phyloP scores from a whole-genome alignment of 345 rosid species.

The Arabis alpina region DNA sequence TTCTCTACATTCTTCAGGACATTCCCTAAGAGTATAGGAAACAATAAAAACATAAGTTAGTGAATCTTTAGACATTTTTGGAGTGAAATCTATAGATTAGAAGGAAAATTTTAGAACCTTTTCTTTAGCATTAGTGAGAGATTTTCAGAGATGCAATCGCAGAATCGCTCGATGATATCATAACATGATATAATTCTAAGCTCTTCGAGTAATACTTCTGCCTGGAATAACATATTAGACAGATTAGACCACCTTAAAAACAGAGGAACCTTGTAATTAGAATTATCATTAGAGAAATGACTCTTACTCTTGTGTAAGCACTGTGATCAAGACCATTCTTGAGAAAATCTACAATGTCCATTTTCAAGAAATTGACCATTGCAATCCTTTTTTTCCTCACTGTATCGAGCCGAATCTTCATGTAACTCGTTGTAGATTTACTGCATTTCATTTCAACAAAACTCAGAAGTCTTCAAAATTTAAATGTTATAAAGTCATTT shows the following conservation, averaged over 20 bases:
- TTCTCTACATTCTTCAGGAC: constrained; percentile 84
- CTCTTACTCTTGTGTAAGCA: constrained; percentile 77
- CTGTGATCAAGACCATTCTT: constrained; percentile 53
- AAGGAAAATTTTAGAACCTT: constrained; percentile 42
- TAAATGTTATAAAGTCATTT: neutral
- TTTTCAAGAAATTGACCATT: constrained; percentile 59
- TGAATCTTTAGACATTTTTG: too few species aligned
- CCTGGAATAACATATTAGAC: constrained; percentile 49
- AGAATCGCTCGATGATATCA: constrained; percentile 58
- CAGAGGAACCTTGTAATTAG: neutral
- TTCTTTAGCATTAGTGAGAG: constrained; percentile 62
- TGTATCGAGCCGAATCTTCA: constrained; percentile 59
- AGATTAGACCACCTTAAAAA: neutral
- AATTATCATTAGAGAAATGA: neutral
- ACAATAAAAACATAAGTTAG: neutral
- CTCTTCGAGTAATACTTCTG: constrained; percentile 69
- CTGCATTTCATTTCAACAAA: constrained; percentile 44
- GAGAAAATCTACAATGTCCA: constrained; percentile 78
- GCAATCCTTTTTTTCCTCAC: constrained; percentile 65
- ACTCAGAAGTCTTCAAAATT: neutral
- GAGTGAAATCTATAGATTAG: neutral
- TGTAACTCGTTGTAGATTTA: constrained; percentile 58
- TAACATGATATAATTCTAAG: constrained; percentile 61
- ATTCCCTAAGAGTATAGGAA: constrained; percentile 55
- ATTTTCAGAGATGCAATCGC: constrained; percentile 51